Conservation (phyloP, 1,139 yeast species). For the Pichiaceae sp. region DNA sequence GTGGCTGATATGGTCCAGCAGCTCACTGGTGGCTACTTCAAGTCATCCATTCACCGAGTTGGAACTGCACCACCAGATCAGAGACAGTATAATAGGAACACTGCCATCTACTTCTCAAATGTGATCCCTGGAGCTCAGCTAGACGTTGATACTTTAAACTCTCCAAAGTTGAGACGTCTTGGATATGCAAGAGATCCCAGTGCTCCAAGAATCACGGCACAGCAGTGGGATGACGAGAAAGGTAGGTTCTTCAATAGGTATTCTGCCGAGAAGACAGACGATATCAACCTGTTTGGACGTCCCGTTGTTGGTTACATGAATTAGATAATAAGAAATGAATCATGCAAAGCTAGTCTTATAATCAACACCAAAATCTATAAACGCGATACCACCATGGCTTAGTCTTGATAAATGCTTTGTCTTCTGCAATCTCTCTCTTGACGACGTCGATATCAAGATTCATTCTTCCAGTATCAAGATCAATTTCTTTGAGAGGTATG, state of each 20-base stretch:
- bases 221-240: slow-evolving; percentile 15
- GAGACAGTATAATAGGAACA: slow-evolving; percentile 29
- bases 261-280: not conserved
- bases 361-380: slow-evolving; percentile 41
- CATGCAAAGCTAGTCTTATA: not conserved
- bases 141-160: slow-evolving; percentile 25
- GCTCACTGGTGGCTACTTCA: slow-evolving; percentile 40
- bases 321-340: too few species aligned
- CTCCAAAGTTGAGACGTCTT: slow-evolving; percentile 29
- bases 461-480: slow-evolving; percentile 58
- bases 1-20: slow-evolving; percentile 43
- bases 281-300: not conserved
- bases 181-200: slow-evolving; percentile 23
- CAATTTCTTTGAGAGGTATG: slow-evolving; percentile 42
- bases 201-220: slow-evolving; percentile 28
- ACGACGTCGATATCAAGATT: slow-evolving; percentile 50
- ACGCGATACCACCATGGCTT: slow-evolving; percentile 42
- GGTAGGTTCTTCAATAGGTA: slow-evolving; percentile 15
- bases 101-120: slow-evolving; percentile 31
- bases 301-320: not conserved
- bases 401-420: slow-evolving; percentile 37
- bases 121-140: slow-evolving; percentile 1
- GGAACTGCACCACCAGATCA: slow-evolving; percentile 39
- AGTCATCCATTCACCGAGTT: slow-evolving; percentile 42
- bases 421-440: slow-evolving; percentile 53